phyloP scores from a whole-genome alignment of 192 early-diverging fungal species.

The Kappamyces sp. region DNA sequence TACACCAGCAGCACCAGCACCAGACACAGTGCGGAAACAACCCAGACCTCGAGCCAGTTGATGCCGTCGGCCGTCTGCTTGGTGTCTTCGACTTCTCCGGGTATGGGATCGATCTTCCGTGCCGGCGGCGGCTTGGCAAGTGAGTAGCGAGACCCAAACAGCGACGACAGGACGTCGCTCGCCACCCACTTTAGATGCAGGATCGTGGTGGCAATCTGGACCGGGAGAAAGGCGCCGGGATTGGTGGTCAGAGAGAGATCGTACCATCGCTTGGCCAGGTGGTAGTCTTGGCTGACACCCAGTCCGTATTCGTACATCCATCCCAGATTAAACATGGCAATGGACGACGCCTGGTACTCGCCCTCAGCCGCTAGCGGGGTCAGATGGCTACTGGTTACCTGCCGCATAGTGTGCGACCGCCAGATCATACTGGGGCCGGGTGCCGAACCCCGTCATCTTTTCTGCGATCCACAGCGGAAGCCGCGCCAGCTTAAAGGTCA shows the following conservation, averaged over 20 bases:
- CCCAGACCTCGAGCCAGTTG: no score
- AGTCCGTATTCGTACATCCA: slow-evolving; percentile 95
- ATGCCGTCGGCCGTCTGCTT: no score
- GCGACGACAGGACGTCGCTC: no score
- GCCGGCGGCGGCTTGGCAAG: no score
- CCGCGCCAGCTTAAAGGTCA: slow-evolving; percentile 3
- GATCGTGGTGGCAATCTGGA: slow-evolving; percentile 10
- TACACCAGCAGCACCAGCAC: no score
- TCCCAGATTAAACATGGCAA: slow-evolving; percentile 96
- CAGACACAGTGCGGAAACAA: no score
- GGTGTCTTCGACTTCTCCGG: no score
- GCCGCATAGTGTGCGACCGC: slow-evolving; percentile 72
- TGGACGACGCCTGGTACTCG: slow-evolving; percentile 49
- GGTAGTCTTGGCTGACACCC: slow-evolving; percentile 80
- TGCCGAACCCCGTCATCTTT: no score
- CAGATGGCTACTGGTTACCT: no score
- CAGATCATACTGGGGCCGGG: slow-evolving; percentile 45
- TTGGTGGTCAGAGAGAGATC: slow-evolving; percentile 75
- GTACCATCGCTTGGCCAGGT: slow-evolving; percentile 90
- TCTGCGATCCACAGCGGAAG: background rate
- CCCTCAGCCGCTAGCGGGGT: slow-evolving; percentile 65
- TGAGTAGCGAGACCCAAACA: no score
- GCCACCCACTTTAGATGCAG: slow-evolving; percentile 14
- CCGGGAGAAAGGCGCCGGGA: slow-evolving; percentile 62
- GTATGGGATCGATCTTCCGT: no score